Base-by-base conservation (phyloP, 2,329 filamentous ascomycete genomes). In the Colletotrichum camelliae region DNA sequence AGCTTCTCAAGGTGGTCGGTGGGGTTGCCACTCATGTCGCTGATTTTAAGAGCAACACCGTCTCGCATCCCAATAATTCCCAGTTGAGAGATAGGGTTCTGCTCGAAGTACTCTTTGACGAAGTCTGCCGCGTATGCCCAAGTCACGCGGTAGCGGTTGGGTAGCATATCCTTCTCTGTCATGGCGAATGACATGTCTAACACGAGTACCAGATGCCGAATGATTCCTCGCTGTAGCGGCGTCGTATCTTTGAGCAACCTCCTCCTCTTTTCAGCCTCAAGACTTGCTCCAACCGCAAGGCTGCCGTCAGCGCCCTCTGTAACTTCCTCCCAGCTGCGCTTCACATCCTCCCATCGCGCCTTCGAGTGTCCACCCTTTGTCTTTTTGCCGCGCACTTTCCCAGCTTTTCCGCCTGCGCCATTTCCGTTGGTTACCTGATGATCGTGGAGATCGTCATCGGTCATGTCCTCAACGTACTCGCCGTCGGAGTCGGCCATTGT, bases 61-160 rank as follows among this genome's bases (percentile, higher is more conserved):
- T 98, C 97, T 77, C 95, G 92, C 94, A 98, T 98, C 67, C 95
- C 96, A 52, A 99, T 88, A 35, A 99, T 94, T 29, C 94, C 96
- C 72, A 99, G 91, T 85, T 99, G 97, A 12, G 96, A 98, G 79
- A 99, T 98, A 13, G 97, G 97, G 81, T 99, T 99, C 85, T 99
- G 97, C 85, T 98, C 97, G 82, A 98, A 99, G 86, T 95, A 99
- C 84, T 98, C 96, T 75, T 93, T 91, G 65, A 98, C 94, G 84
- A 98, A 99, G 73, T 96, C 94, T 78, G 94, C 91, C 18, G 96
- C 94, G 84, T 96, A 97, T 78, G 93, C 93, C 81, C 98, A 89
- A 68, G 93, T 94, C 37, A 98, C 90, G 48, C 96, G 90, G 84
- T 96, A 96, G 76, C 96, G 92, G 58, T 93, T 98, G 7, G 97